Conservation (phyloP, 2,329 filamentous ascomycete genomes). For the Stemphylium vesicarium region DNA sequence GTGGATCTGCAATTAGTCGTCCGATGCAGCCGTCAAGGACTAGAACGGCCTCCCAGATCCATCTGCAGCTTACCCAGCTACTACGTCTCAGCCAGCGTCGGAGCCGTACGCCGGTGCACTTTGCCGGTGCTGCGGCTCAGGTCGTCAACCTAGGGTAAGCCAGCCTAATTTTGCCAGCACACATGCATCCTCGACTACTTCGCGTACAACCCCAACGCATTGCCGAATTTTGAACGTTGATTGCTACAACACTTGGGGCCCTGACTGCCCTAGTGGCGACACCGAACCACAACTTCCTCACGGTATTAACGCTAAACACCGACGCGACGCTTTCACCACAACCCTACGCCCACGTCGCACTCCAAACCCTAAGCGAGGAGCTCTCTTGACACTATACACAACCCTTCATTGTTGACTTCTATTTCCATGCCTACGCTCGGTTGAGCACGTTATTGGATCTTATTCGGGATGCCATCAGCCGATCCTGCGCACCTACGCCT, state of each 20-base stretch:
- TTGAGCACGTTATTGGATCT: not conserved
- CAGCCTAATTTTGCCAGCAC: constrained; percentile 1
- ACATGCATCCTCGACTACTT: not conserved
- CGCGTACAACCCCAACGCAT: not conserved
- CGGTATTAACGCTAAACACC: not conserved
- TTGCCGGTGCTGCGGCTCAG: not conserved
- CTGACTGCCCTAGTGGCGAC: constrained; percentile 1
- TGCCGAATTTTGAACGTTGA: not conserved
- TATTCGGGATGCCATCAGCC: constrained; percentile 7
- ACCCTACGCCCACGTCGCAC: not conserved
- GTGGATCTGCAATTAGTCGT: constrained; percentile 6
- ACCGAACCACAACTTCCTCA: not conserved
- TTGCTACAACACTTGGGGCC: not conserved
- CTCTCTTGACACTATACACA: not conserved
- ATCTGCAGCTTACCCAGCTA: not conserved
- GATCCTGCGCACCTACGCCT: not conserved
- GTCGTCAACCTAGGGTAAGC: not conserved
- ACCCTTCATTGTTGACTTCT: not conserved
- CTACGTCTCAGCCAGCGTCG: not conserved
- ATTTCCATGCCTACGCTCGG: not conserved
- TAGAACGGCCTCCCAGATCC: constrained; percentile 1
- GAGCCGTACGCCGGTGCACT: not conserved
- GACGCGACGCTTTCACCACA: constrained; percentile 1
- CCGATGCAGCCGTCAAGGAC: not conserved
- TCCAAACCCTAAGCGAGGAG: not conserved